Base-by-base conservation (phyloP, 2,329 filamentous ascomycete species). In the Calonectria crousiana region DNA sequence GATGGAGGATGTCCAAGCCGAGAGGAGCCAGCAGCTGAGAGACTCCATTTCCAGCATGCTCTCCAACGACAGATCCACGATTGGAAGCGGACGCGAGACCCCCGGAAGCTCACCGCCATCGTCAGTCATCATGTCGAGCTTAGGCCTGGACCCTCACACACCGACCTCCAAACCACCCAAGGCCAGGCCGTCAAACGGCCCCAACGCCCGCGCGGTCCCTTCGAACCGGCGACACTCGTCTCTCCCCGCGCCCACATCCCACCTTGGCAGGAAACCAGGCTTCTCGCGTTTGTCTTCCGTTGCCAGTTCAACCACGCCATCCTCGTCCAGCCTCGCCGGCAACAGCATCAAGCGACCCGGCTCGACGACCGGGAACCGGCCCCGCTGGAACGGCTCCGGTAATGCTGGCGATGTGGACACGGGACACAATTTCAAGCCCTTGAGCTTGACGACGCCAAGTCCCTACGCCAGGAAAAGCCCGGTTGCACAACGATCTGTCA, bases 21-120 rank as follows among this genome's bases (percentile, higher is more conserved):
- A 92, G 67, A 90, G 89, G 76, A 92, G 91, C 67, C 94, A 95
- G 81, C 94, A 96, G 79, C 88, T 98, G 64, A 92, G 96, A 60
- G 96, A 98, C 83, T 98, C 96, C 0, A 93, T 98, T 71, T 98
- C 96, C 0, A 98, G 95, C 78, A 95, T 98, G 84, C 88, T 98
- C 4, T 97, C 95, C 2, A 94, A 94, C 78, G 95, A 97, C 81
- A 90, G 92, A 67, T 95, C 94, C 2, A 90, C 93, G 3, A 86
- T 91, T 13, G 92, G 90, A 75, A 96, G 94, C 79, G 90, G 91
- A 60, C 85, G 92, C 58, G 95, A 93, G 41, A 95, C 93, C 0
- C 93, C 93, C 0, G 92, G 92, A 58, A 95, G 92, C 85, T 92
- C 90, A 26, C 90, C 90, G 10, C 90, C 90, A 4, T 92, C 90